Base-by-base conservation (phyloP, 805 yeast species). In the Hanseniaspora mollemarum region DNA sequence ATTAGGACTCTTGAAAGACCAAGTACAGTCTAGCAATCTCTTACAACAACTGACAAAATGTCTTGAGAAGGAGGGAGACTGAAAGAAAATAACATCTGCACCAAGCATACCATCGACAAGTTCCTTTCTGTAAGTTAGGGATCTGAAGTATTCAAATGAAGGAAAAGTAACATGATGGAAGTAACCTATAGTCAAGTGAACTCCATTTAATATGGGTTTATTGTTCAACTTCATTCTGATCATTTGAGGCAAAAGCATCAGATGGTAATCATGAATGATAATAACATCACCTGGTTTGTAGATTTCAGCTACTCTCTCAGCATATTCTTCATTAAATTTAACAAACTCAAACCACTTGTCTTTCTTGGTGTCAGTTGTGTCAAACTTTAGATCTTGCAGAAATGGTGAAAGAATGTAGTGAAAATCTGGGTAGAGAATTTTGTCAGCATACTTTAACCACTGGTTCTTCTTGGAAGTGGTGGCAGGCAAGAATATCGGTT, bases 151-250 rank as follows among this genome's bases (percentile, higher is more conserved):
- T 66, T 92, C 99, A 16, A 87, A 81, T 24, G 95, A 80, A 12
- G 96, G 96, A 73, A 90, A 88, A n/a, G 96, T 95, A 2, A 86
- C 76, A 64, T 88, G 96, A 56, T 88, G 67, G 65, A 77, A 87
- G 49, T 84, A 77, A 13, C 90, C 92, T 56, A 88, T 82, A 8
- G 51, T 44, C 15, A 40, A 22, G 28, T 51, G 54, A 6, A 18
- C 19, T 12, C 37, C 16, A 9, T 35, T n/a, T 54, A 71, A 71
- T 5, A 85, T 83, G 52, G 81, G 76, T 2, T 86, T 86, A 25
- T 56, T 56, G 33, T 54, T 58, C 45, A 82, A 71, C 59, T 76
- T 78, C 83, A 81, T 80, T 57, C 95, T 74, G 56, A 88, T 67
- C 64, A 88, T 72, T 61, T 83, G 92, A 2, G 96, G 96, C 53